phyloP scores from a whole-genome alignment of 164 flowering plant species.

The Pachysandra terminalis region DNA sequence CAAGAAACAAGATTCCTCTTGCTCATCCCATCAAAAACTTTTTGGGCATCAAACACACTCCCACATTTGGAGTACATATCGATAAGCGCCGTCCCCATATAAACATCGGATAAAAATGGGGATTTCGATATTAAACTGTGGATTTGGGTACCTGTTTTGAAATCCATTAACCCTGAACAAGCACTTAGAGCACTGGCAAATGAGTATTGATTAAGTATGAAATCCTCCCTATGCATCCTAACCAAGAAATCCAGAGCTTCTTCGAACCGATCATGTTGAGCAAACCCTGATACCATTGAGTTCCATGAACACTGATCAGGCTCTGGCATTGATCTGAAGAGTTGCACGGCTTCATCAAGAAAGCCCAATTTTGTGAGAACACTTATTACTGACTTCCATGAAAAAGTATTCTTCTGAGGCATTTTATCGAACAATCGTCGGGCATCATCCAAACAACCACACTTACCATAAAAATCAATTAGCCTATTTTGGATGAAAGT shows the following conservation, averaged over 20 bases:
- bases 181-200: conserved; percentile 60
- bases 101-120: conserved; percentile 33
- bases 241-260: conserved; percentile 43
- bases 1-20: conserved; percentile 54
- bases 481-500: conserved; percentile 54
- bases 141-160: conserved; percentile 43
- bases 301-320: conserved; percentile 78
- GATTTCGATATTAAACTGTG: conserved; percentile 46
- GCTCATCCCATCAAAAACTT: conserved; percentile 46
- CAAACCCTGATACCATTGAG: conserved; percentile 56
- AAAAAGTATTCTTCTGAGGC: conserved; percentile 41
- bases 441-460: conserved; percentile 38
- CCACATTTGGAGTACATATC: conserved; percentile 66
- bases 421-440: conserved; percentile 54
- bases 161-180: conserved; percentile 46
- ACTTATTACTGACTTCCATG: conserved; percentile 43
- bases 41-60: conserved; percentile 36
- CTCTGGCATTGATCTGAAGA: conserved; percentile 41
- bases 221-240: conserved; percentile 43
- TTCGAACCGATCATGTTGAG: conserved; percentile 39
- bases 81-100: conserved; percentile 61
- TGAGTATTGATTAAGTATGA: conserved; percentile 45
- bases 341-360: conserved; percentile 38
- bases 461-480: conserved; percentile 50
- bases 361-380: conserved; percentile 31